phyloP scores from a whole-genome alignment of 352 stramenopile species.

The Aphanomyces stellatus region DNA sequence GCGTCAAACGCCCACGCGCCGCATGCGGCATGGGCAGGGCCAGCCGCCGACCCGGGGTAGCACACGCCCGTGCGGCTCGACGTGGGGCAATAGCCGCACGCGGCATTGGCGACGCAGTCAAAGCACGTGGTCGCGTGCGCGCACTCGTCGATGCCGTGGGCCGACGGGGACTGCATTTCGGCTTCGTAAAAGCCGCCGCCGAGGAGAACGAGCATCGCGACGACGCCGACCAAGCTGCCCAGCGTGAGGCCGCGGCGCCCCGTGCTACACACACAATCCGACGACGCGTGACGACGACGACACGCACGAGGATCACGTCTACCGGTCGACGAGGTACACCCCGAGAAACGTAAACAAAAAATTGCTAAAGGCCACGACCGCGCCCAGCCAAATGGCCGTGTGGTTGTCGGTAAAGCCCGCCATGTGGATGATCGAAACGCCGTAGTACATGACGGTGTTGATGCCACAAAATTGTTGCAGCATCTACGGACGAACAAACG shows the following conservation, averaged over 20 bases:
- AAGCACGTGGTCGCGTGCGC: constrained; percentile 43
- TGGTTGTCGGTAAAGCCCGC: constrained; percentile 60
- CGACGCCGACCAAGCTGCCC: constrained; percentile 34
- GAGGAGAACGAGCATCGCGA: constrained; percentile 35
- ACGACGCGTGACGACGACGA: not conserved
- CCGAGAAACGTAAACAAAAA: constrained; percentile 62
- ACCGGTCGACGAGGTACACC: constrained; percentile 47
- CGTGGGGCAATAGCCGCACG: constrained; percentile 45
- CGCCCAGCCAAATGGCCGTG: constrained; percentile 71
- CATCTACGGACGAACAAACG: constrained; percentile 18
- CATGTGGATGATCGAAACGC: constrained; percentile 71
- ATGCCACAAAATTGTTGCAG: constrained; percentile 76
- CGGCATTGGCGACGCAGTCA: constrained; percentile 47
- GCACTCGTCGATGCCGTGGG: constrained; percentile 30
- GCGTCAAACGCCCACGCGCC: constrained; percentile 35
- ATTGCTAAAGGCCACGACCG: constrained; percentile 59
- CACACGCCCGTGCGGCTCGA: not conserved
- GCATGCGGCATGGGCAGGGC: constrained; percentile 1
- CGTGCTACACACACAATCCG: not conserved
- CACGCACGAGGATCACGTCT: not conserved
- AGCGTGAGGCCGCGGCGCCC: constrained; percentile 46
- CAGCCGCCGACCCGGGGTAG: not conserved
- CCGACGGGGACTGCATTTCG: constrained; percentile 25
- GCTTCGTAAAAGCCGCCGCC: constrained; percentile 39
- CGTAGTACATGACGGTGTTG: constrained; percentile 86